These are phyloP conservation scores for Sporothrix brasiliensis DNA, from an alignment of 2,329 filamentous ascomycete genomes.

Conservation along the genomic window DNA sequence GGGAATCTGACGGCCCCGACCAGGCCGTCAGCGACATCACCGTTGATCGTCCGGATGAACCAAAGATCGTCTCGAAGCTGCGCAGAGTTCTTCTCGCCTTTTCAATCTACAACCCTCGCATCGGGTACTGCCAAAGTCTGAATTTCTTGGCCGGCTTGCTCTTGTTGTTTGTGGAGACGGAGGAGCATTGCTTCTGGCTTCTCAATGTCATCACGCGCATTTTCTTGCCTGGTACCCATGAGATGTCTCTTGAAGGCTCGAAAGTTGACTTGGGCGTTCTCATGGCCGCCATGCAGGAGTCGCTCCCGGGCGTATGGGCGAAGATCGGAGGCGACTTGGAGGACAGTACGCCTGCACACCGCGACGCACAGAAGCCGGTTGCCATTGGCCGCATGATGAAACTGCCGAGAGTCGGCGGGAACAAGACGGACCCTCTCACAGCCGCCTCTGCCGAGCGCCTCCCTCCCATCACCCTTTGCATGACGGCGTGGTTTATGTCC, in stretches of 20 bases:
- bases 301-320: conserved; percentile 79
- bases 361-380: conserved; percentile 33
- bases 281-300: conserved; percentile 82
- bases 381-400: conserved; percentile 46
- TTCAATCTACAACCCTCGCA: conserved; percentile 83
- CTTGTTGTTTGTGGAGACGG: conserved; percentile 81
- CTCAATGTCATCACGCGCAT: conserved; percentile 87
- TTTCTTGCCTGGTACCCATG: conserved; percentile 89
- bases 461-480: conserved; percentile 87
- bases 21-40: conserved; percentile 34
- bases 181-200: conserved; percentile 91
- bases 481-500: conserved; percentile 98
- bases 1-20: conserved; percentile 28
- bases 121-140: conserved; percentile 93
- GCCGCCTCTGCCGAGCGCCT: conserved; percentile 53
- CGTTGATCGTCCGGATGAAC: conserved; percentile 58
- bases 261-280: conserved; percentile 93
- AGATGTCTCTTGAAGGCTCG: conserved; percentile 84
- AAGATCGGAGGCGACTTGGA: conserved; percentile 71
- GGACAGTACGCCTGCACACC: conserved; percentile 41
- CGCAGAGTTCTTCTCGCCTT: conserved; percentile 88
- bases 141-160: conserved; percentile 93
- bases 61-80: conserved; percentile 76
- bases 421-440: conserved; percentile 45
- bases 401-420: conserved; percentile 46